Conservation (phyloP, 73 alveolate species). For the Paramecium tetraurelia region DNA sequence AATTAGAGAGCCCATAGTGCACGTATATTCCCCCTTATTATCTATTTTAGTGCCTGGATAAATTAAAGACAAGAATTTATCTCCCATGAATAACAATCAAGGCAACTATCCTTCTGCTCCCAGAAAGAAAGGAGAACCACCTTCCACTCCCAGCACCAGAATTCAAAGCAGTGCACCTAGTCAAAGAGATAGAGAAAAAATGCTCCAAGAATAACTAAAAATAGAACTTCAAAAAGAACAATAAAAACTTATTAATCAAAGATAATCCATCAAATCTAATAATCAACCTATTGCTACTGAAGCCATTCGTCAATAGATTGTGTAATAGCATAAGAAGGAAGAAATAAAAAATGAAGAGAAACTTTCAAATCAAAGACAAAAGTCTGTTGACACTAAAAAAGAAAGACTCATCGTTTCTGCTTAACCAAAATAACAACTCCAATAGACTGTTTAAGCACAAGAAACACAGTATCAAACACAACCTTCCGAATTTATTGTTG, state of each 20-base stretch:
- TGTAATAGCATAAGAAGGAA: background rate
- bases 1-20: conserved; percentile 44
- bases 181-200: background rate
- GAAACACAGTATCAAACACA: background rate
- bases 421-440: background rate
- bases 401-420: conserved; percentile 30
- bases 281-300: background rate
- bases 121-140: background rate
- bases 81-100: background rate
- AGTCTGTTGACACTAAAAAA: background rate
- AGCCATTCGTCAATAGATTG: background rate
- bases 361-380: background rate
- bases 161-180: background rate
- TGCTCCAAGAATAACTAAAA: conserved; percentile 7
- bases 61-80: background rate
- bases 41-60: conserved; percentile 26
- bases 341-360: background rate
- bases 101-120: conserved; percentile 20
- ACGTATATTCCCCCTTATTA: background rate
- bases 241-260: background rate
- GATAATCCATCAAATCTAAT: background rate
- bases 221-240: conserved; percentile 8
- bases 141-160: background rate
- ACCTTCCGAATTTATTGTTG: background rate
- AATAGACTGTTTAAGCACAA: background rate